Evolutionary conservation across 306 rosid genomes (phyloP), one percentile per base, ranked within the genome.

Genomic region (Arachis stenosperma): DNA sequence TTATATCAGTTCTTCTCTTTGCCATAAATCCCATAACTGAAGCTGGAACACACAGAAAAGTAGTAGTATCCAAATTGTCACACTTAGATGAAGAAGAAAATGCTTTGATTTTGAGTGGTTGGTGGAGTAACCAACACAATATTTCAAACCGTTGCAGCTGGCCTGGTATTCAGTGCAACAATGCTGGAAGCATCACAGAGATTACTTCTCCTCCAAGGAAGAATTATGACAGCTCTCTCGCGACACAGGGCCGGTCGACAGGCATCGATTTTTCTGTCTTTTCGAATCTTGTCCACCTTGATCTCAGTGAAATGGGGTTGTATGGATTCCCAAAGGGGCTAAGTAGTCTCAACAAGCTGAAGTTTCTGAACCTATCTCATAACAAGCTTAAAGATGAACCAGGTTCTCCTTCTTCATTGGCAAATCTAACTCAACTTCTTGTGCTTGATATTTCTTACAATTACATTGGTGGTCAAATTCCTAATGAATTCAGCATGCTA

Each of bases 371-470:
- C 8, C 10, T 73, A 37, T 73, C 77, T 29, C 52, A 12, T 15
- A 51, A 50, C 27, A 3, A 33, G 37, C 62, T 73, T 48, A 39
- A 48, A 48, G 70, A 61, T 73, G 53, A 73, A 61, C 42, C 62
- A 13, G 37, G 37, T 33, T 33, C 37, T 33, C 43, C 69, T 61
- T 15, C 33, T 51, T 1, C n/a, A 61, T 62, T 48, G 11, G 51
- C 53, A 15, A 48, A 65, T 61, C 70, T 73, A 41, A 62, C 70
- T 61, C 42, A 73, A 15, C 70, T 73, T 15, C 10, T 15, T 29
- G 40, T 10, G 27, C 52, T 61, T 15, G 11, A 73, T 61, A 3
- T 61, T 60, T 73, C 61, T 61, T 17, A 51, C 27, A 46, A 46
- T 46, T 2, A 8, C 11, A 46, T 46, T 9, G 11, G 51, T 46